Evolutionary conservation across 2,329 filamentous ascomycete species (phyloP), one percentile per base, ranked within the genome.

Genomic region (Aphanoascus verrucosus): DNA sequence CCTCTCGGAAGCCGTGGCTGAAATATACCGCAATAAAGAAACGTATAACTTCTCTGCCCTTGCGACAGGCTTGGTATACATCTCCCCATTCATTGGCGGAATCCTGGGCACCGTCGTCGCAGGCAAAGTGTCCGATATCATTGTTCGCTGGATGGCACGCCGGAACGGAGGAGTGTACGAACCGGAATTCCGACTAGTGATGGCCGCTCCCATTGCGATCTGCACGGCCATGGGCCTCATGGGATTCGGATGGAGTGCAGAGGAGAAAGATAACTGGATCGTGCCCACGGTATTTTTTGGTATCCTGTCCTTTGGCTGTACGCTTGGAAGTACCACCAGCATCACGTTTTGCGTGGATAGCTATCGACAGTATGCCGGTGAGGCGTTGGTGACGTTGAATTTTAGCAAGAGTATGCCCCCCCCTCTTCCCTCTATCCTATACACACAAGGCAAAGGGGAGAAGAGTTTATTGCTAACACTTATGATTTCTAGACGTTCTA

Each of bases 281-380:
- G 87, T 95, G 0, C 93, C 93, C 0, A 96, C 91, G 0, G 67
- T 94, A 3, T 96, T 97, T 72, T 96, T 97, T 60, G 91, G 91
- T 5, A 68, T 96, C 46, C 83, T 95, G 32, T 93, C 87, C 0
- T 96, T 97, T 64, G 93, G 91, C 0, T 96, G 91, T 70, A 86
- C 86, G 2, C 76, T 97, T 1, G 91, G 88, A 0, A 89, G 85
- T 28, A 96, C 91, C 0, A 97, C 90, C 0, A 78, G 88, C 17
- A 95, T 97, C 63, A 96, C 91, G 0, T 97, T 95, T 63, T 89
- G 86, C 52, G 88, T 97, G 6, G 91, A 97, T 70, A 89, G 84
- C 59, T 96, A 97, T 69, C 79, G 90, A 9, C 85, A 94, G 63
- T 96, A 95, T 68, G 91, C 91, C 0, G 90, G 89, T 17, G 91